Conservation (phyloP, 768 basidiomycete species). For the Macrolepiota dolichaula region DNA sequence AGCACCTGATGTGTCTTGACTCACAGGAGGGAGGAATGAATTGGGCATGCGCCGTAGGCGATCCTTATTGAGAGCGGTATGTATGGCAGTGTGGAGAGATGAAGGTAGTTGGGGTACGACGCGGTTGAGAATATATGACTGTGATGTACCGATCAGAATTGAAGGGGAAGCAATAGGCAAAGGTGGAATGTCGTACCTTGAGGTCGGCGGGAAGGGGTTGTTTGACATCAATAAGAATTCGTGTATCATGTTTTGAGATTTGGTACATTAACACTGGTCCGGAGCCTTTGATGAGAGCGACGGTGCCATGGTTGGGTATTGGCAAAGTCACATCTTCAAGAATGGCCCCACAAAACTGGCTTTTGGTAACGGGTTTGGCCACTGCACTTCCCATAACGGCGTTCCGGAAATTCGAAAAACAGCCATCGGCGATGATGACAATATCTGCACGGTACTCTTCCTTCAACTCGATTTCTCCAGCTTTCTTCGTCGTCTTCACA, state of each 20-base stretch:
- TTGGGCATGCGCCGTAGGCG: slow-evolving; percentile 93
- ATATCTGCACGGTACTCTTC: slow-evolving; percentile 68
- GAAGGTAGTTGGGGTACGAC: slow-evolving; percentile 82
- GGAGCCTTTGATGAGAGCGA: slow-evolving; percentile 71
- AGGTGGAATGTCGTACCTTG: slow-evolving; percentile 44
- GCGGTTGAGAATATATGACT: slow-evolving; percentile 69
- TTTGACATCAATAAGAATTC: slow-evolving; percentile 92
- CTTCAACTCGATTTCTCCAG: slow-evolving; percentile 23
- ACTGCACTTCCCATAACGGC: slow-evolving; percentile 54
- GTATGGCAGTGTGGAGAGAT: slow-evolving; percentile 62
- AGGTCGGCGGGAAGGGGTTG: slow-evolving; percentile 78
- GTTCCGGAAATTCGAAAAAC: slow-evolving; percentile 88
- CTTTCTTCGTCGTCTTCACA: slow-evolving; percentile 54
- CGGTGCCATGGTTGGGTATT: slow-evolving; percentile 78
- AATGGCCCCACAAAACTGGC: slow-evolving; percentile 83
- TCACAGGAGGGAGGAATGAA: slow-evolving; percentile 80
- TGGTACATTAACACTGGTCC: slow-evolving; percentile 95
- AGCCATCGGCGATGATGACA: slow-evolving; percentile 90
- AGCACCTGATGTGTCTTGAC: slow-evolving; percentile 50
- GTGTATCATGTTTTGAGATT: slow-evolving; percentile 83
- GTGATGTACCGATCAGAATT: slow-evolving; percentile 1
- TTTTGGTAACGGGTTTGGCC: slow-evolving; percentile 53
- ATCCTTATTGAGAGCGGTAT: slow-evolving; percentile 68
- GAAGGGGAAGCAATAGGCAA: neutral
- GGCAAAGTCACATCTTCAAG: slow-evolving; percentile 75